phyloP scores from a whole-genome alignment of 192 early-diverging fungal genomes.

The Rhizophagus sp. region DNA sequence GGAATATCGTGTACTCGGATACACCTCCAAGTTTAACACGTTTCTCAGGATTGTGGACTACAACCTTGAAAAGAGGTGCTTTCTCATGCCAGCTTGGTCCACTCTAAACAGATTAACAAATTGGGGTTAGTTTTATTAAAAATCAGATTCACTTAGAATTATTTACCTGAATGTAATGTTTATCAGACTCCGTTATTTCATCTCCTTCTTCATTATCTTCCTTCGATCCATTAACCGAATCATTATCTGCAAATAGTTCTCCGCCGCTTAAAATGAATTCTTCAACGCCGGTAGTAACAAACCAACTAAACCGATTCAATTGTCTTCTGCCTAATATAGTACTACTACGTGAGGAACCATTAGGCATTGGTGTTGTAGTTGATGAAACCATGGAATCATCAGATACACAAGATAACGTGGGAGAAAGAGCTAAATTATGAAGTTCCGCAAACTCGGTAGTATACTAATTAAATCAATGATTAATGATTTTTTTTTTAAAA shows the following conservation, averaged over 20 bases:
- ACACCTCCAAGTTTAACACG: constrained; percentile 47
- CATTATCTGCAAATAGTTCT: background rate
- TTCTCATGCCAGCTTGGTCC: constrained; percentile 49
- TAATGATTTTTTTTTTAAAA: background rate
- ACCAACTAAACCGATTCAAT: constrained; percentile 47
- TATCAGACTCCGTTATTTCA: constrained; percentile 46
- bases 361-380: constrained; percentile 17
- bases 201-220: constrained; percentile 37
- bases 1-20: constrained; percentile 46
- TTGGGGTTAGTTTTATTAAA: background rate
- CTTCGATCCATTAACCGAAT: constrained; percentile 18
- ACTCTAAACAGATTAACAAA: constrained; percentile 6
- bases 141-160: background rate
- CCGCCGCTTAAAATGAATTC: constrained; percentile 45
- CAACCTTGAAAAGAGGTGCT: constrained; percentile 39
- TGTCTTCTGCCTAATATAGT: constrained; percentile 44
- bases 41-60: constrained; percentile 46
- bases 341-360: constrained; percentile 31
- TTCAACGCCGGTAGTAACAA: constrained; percentile 48
- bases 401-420: constrained; percentile 31
- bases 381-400: no score
- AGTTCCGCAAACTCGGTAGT: constrained; percentile 44
- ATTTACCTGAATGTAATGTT: constrained; percentile 40
- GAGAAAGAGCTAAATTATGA: constrained; percentile 21
- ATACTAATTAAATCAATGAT: constrained; percentile 28